Evolutionary conservation across 2,329 filamentous ascomycete genomes (phyloP), one percentile per base, ranked within the genome.

Genomic region (Colletotrichum lindemuthianum): DNA sequence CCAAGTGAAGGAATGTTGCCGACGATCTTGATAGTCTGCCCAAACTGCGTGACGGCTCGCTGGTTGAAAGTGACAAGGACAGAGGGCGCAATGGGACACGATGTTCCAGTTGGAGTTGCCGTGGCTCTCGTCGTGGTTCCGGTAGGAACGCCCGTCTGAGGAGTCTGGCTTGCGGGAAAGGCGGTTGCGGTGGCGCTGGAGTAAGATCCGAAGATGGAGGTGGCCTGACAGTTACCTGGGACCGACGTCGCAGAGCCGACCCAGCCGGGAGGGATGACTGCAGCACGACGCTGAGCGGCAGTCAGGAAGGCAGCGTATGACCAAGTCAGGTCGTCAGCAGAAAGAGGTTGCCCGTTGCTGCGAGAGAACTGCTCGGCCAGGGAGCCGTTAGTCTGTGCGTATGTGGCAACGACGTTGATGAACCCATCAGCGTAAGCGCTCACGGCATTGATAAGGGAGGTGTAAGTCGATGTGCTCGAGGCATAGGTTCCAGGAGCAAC

Each of bases 221-320:
- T 79, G 1, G 75, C 78, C 8, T 72, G 72, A 73, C 88, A 90
- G 1, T 75, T 72, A 2, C 76, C 69, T 0, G 88, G 86, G 0
- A 88, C 75, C 0, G 78, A 78, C 63, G 79, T 81, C 3, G 79
- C 80, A 6, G 78, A 71, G 34, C 77, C 81, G 4, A 81, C 80
- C 88, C 88, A 90, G 6, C 86, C 83, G 1, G 81, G 77, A 2
- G 88, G 87, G 8, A 88, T 75, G 13, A 84, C 70, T 16, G 82
- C 82, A 50, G 82, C 81, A 50, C 88, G 84, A 41, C 88, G 84
- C 45, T 82, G 82, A 32, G 80, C 77, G n/a, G 85, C 85, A 0
- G 89, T 90, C 50, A 92, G 77, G 74, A 92, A 89, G 0, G 89
- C 83, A 1, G 89, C 88, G 68, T 92, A 92, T 0, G 89, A 91